Evolutionary conservation across 1,284 basidiomycete species (phyloP).

Genomic region (Naganishia sp.): DNA sequence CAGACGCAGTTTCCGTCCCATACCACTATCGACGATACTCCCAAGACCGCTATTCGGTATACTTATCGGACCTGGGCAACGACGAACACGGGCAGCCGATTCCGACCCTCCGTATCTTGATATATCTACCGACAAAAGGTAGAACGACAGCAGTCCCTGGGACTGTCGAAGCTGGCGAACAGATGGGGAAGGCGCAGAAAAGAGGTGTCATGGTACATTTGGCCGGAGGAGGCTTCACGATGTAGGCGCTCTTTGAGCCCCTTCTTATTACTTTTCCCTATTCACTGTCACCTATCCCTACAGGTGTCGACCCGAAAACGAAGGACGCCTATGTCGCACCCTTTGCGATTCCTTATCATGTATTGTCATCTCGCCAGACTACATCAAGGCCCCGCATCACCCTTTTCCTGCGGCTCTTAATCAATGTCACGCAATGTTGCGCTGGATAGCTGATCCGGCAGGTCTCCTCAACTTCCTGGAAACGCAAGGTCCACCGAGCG

Average conservation of each 20-base stretch:
- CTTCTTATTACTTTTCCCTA: not conserved
- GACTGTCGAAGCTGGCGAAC: slow-evolving; percentile 12
- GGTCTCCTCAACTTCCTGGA: slow-evolving; percentile 26
- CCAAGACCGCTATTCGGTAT: slow-evolving; percentile 29
- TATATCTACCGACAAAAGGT: slow-evolving; percentile 27
- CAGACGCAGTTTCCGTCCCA: slow-evolving; percentile 25
- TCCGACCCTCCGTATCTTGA: slow-evolving; percentile 25
- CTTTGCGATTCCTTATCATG: slow-evolving; percentile 38
- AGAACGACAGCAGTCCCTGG: slow-evolving; percentile 7
- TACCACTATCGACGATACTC: slow-evolving; percentile 31
- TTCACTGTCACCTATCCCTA: not conserved
- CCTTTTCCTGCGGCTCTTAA: slow-evolving; percentile 41
- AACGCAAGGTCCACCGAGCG: slow-evolving; percentile 33
- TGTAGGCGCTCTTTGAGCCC: slow-evolving; percentile 34
- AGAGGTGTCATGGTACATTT: slow-evolving; percentile 40
- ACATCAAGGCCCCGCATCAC: slow-evolving; percentile 41
- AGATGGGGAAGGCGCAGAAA: slow-evolving; percentile 26
- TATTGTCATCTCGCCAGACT: slow-evolving; percentile 41
- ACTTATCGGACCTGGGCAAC: slow-evolving; percentile 25
- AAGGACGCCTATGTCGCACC: slow-evolving; percentile 38
- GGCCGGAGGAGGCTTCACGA: slow-evolving; percentile 42
- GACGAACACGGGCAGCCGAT: slow-evolving; percentile 29
- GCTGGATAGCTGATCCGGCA: slow-evolving; percentile 37
- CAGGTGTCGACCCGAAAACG: slow-evolving; percentile 41
- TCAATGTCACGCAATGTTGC: slow-evolving; percentile 37